Base-by-base conservation (phyloP, 2,329 filamentous ascomycete genomes). In the Pyrenophora graminea region DNA sequence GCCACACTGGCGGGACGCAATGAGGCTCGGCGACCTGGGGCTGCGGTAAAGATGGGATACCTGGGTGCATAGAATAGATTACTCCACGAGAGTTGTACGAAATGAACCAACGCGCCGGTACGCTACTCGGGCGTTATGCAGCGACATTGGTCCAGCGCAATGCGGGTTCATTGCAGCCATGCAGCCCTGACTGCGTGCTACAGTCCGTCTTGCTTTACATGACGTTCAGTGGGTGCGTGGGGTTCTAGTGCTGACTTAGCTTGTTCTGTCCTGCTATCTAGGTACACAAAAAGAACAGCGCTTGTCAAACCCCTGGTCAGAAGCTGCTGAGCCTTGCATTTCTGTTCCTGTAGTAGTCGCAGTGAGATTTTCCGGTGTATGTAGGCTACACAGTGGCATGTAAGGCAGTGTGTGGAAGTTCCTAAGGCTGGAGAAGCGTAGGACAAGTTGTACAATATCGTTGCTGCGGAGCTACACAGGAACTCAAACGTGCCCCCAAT, bases 201-300 rank as follows among this genome's bases (percentile, higher is more conserved):
- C 25, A 32, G 46, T 46, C 21, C 54, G 45, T 48, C 33, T 51
- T 45, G 46, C 45, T 39, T 39, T 52, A 30, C 21, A 40, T 45
- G 27, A 33, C 50, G 36, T 52, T 54, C 50, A 55, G 55, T 55
- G 48, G 40, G 12, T 46, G 48, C 37, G 42, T 32, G 33, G 43
- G 38, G 38, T 41, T 50, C 49, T 65, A 63, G 62, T 47, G 62
- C 59, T 63, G 59, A 65, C 55, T 53, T 56, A 48, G 50, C 46
- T 45, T 48, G 44, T 55, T 33, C 36, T 41, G 45, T 39, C 41
- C 21, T 51, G 46, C 53, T 58, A 57, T 6, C 23, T 25, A 25
- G 23, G 23, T 25, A 25, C 51, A 55, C 58, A 41, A 56, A 58
- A 63, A 56, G 53, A 60, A 55, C 53, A 27, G 52, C 55, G 55